These are phyloP conservation scores for Picochlorum sp. DNA, from an alignment of 139 green algal genomes.

Conservation along the genomic window DNA sequence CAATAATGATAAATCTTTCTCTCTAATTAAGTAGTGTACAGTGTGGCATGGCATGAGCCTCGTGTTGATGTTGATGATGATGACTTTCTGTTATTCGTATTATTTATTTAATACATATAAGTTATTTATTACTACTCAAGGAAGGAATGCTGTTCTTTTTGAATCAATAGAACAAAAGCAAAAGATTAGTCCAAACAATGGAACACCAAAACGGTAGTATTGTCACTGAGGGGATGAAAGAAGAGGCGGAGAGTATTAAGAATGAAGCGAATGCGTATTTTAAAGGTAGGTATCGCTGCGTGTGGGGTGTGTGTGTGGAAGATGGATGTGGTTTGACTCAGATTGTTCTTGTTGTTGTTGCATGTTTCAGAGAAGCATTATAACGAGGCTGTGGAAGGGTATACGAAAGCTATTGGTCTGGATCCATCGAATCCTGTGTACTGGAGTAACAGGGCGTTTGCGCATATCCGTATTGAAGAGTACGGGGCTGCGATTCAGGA, in stretches of 20 bases:
- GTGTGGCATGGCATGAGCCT: no score
- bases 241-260: slow-evolving; percentile 28
- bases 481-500: slow-evolving; percentile 87
- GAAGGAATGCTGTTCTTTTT: neutral
- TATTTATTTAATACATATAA: no score
- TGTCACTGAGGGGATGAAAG: neutral
- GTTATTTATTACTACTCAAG: no score
- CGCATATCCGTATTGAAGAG: slow-evolving; percentile 81
- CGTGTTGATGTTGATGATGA: no score
- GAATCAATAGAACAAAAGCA: neutral
- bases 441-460: slow-evolving; percentile 80
- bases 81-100: no score
- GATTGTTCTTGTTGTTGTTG: neutral
- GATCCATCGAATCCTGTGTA: slow-evolving; percentile 67
- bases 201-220: neutral
- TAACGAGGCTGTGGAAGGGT: slow-evolving; percentile 61
- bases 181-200: neutral
- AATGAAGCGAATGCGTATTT: slow-evolving; percentile 35
- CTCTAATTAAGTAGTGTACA: no score
- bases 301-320: neutral
- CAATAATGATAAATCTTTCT: no score
- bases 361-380: slow-evolving; percentile 75
- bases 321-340: neutral
- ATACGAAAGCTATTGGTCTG: slow-evolving; percentile 72
- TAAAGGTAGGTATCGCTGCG: slow-evolving; percentile 32